Conservation (phyloP, 2,329 filamentous ascomycete genomes). For the Aspergillus glaucus region DNA sequence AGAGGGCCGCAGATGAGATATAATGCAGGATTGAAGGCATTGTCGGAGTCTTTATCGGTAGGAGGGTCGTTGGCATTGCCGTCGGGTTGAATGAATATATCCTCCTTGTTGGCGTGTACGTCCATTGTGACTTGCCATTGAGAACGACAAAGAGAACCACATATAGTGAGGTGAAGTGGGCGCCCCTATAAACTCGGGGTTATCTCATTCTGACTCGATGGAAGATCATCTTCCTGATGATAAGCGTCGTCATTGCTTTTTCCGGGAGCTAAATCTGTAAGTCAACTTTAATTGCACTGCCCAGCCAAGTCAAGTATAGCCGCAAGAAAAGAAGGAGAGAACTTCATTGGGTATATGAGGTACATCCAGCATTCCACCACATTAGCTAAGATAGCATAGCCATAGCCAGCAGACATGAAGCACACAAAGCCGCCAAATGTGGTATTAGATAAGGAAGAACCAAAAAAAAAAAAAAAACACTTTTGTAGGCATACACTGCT, state of each 20-base stretch:
- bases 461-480: no score
- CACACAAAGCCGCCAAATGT: neutral
- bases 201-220: neutral
- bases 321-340: neutral
- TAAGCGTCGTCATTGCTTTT: neutral
- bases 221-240: neutral
- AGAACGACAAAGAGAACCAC: no score
- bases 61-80: no score
- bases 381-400: neutral
- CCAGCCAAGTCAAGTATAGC: neutral
- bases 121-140: no score
- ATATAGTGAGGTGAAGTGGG: no score
- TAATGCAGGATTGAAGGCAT: no score
- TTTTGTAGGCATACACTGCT: neutral
- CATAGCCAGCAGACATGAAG: neutral
- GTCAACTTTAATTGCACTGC: neutral
- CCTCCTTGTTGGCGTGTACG: no score
- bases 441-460: neutral
- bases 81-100: no score
- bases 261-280: neutral
- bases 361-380: neutral
- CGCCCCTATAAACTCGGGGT: no score
- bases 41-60: no score
- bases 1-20: no score
- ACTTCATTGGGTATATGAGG: neutral